Conservation (phyloP, 1,284 basidiomycete species). For the Fistulina hepatica region DNA sequence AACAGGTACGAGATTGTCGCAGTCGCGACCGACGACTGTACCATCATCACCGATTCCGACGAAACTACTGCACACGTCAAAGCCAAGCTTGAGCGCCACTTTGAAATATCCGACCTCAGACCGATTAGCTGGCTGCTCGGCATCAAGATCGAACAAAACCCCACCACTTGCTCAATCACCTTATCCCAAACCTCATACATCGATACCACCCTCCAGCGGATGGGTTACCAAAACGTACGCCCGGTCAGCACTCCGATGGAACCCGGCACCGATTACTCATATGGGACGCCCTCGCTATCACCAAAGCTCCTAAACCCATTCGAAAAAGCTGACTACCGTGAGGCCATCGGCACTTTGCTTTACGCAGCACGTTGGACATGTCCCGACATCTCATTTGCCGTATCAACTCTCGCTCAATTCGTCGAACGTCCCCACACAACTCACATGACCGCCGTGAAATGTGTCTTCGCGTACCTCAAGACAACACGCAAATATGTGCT, state of each 20-base stretch:
- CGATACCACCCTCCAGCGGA: conserved; percentile 14
- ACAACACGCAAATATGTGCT: neutral
- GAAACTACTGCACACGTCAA: conserved; percentile 11
- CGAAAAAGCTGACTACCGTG: neutral
- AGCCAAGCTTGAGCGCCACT: conserved; percentile 14
- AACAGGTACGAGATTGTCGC: conserved; percentile 16
- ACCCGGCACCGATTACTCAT: conserved; percentile 11
- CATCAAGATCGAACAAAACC: conserved; percentile 15
- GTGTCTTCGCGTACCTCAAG: neutral
- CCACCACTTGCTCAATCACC: conserved; percentile 12
- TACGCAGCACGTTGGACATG: conserved; percentile 1
- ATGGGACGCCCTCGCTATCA: conserved; percentile 3
- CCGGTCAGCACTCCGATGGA: conserved; percentile 13
- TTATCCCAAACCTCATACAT: conserved; percentile 20
- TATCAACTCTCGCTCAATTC: conserved; percentile 2
- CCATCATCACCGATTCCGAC: conserved; percentile 16
- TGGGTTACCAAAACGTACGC: conserved; percentile 15
- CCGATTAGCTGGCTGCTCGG: conserved; percentile 21
- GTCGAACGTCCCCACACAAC: conserved; percentile 2
- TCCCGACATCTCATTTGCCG: conserved; percentile 1
- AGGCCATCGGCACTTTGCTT: neutral
- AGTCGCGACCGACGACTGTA: conserved; percentile 23
- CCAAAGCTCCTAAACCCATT: neutral
- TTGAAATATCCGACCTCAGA: conserved; percentile 20
- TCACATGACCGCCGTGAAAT: neutral